A percentile compares a stretch with the other conserved stretches of the same genome.
Conservation (phyloP, 2,329 filamentous ascomycete genomes). For the Lachnellula occidentalis region DNA sequence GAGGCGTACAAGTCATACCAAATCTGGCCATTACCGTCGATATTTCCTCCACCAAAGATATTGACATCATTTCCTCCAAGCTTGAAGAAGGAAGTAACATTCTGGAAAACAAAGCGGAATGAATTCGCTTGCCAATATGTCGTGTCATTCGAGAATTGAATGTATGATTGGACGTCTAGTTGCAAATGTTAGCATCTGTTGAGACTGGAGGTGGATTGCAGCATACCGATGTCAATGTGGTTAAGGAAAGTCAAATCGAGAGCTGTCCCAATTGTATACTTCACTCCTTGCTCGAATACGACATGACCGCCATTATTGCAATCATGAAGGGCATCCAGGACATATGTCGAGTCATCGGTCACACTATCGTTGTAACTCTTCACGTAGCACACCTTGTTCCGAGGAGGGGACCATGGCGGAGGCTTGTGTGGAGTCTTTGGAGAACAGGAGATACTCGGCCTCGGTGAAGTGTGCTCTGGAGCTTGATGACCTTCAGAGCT, state of each 20-base stretch:
- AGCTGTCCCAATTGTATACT: constrained; percentile 58
- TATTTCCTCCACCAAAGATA: constrained; percentile 58
- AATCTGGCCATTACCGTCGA: constrained; percentile 59
- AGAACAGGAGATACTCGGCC: constrained; percentile 19
- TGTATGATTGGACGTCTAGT: constrained; percentile 50
- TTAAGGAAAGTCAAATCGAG: constrained; percentile 60
- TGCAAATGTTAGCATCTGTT: neutral
- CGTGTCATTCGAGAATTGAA: constrained; percentile 61
- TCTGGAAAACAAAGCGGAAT: constrained; percentile 62
- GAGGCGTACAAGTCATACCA: constrained; percentile 54
- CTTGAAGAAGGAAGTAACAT: constrained; percentile 61
- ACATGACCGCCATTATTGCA: constrained; percentile 60
- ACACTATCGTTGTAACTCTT: constrained; percentile 23
- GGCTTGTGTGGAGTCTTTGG: constrained; percentile 20
- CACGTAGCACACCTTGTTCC: constrained; percentile 25
- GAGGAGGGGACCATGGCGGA: constrained; percentile 12
- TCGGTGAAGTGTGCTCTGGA: constrained; percentile 20
- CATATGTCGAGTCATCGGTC: constrained; percentile 36
- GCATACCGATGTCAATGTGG: constrained; percentile 53
- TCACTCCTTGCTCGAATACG: constrained; percentile 45
- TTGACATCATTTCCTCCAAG: constrained; percentile 62
- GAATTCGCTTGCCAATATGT: constrained; percentile 62
- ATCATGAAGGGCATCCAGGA: constrained; percentile 48
- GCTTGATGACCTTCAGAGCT: constrained; percentile 4
- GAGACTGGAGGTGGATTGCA: neutral